Evolutionary conservation across 148 eudicot genomes (phyloP), one percentile per base, ranked within the genome.

Genomic region (Camellia granthamiana): DNA sequence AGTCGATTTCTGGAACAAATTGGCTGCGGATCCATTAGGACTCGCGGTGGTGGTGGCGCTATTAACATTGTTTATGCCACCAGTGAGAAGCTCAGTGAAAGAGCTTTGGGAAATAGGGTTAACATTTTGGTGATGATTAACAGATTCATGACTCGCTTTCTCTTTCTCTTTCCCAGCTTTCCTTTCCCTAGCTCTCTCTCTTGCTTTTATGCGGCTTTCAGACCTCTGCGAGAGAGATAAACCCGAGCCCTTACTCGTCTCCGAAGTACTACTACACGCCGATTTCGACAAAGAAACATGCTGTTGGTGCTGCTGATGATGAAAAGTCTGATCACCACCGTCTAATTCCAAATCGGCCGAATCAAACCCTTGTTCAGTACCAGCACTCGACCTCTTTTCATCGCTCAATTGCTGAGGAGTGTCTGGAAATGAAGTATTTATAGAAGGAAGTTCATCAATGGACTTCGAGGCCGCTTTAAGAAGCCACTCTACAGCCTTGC

Each of bases 401-500:
- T 87, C 91, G 70, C 86, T 86, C 5, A 73, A 60, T 69, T 91
- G 89, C 79, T 83, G 81, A 0, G 94, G 93, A 1, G 93, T 87
- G 3, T 90, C 87, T 0, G 91, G 90, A 15, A 91, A 92, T 0
- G 86, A 63, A 7, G 81, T 82, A 38, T 77, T 86, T 44, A 95
- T 81, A 8, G 93, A 81, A n/a, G 97, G 97, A 0, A 95, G 92
- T 87, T 93, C 97, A 4, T 86, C 85, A 41, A 95, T 95, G 19
- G 94, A 81, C 15, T 83, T 90, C 0, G 88, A 75, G 2, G 98
- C 98, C 0, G 91, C 90, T 49, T 95, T 90, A 4, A 95, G 90
- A 16, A 95, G 82, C 98, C 98, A 95, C 77, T 95, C 98, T 5
- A 95, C 98, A 7, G 97, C 98, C 76, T 95, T 95, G 65, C 98